These are phyloP conservation scores for Starmerella gropengiesseri DNA, from an alignment of 805 yeast genomes.

Conservation along the genomic window DNA sequence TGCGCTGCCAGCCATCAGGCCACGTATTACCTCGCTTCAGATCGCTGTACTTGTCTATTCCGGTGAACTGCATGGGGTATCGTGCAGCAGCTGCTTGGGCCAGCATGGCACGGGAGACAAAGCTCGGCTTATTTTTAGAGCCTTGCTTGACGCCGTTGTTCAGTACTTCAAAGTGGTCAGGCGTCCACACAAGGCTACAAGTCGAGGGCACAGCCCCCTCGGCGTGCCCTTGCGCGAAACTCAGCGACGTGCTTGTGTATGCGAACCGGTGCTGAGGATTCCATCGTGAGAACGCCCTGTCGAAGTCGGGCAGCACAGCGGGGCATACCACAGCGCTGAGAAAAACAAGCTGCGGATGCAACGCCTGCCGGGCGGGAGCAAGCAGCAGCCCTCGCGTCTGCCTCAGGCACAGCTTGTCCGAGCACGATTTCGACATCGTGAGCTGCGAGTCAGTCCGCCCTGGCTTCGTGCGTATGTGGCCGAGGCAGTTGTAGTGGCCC, in stretches of 20 bases:
- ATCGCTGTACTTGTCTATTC: constrained; percentile 6
- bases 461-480: constrained; percentile 81
- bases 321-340: constrained; percentile 28
- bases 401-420: constrained; percentile 64
- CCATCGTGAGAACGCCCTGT: constrained; percentile 28
- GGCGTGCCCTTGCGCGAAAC: constrained; percentile 16
- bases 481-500: constrained; percentile 30
- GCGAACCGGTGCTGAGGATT: constrained; percentile 15
- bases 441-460: constrained; percentile 71
- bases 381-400: constrained; percentile 37
- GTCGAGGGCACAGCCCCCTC: constrained; percentile 17
- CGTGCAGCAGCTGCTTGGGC: neutral
- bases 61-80: neutral
- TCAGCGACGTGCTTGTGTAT: constrained; percentile 4
- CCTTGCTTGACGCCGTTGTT: constrained; percentile 24
- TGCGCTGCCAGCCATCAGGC: constrained; percentile 22
- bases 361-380: constrained; percentile 24
- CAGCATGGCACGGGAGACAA: constrained; percentile 13
- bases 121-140: constrained; percentile 13
- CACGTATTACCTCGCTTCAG: constrained; percentile 10
- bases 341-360: constrained; percentile 23
- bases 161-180: constrained; percentile 19
- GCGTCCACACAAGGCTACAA: constrained; percentile 17
- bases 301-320: constrained; percentile 21
- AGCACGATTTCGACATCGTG: constrained; percentile 73